These are phyloP conservation scores for Sporodiniella umbellata DNA, from an alignment of 371 early-diverging fungal species.

Conservation along the genomic window DNA sequence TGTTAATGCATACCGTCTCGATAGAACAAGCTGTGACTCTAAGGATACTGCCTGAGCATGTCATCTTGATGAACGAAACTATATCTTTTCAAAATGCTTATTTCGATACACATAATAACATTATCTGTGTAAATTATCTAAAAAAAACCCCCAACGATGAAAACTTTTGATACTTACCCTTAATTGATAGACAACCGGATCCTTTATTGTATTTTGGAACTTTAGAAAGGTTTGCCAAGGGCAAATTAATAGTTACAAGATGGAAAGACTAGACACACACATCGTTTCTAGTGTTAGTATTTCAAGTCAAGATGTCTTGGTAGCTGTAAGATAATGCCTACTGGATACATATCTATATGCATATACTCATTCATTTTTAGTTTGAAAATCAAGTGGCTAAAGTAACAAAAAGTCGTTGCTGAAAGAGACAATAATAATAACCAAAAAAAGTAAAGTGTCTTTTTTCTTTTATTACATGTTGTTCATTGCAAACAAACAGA, in stretches of 20 bases:
- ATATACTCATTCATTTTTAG: not conserved
- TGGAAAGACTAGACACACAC: conserved; percentile 76
- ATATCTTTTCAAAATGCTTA: conserved; percentile 89
- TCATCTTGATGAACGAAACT: conserved; percentile 70
- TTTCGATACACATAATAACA: conserved; percentile 84
- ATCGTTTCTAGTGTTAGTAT: conserved; percentile 56
- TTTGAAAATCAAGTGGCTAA: not conserved
- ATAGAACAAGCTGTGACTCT: conserved; percentile 63
- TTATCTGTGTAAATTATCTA: conserved; percentile 60
- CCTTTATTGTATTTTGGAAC: conserved; percentile 94
- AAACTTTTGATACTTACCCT: too few species aligned
- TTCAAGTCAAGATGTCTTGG: not conserved
- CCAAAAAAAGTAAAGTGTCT: too few species aligned
- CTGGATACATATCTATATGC: not conserved
- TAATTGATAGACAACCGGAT: conserved; percentile 60
- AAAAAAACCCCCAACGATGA: too few species aligned
- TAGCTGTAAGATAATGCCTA: not conserved
- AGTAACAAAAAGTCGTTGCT: not conserved
- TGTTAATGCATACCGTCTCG: conserved; percentile 69
- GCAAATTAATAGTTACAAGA: conserved; percentile 74
- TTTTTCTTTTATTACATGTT: too few species aligned
- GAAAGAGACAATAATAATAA: too few species aligned
- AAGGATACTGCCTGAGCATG: conserved; percentile 89
- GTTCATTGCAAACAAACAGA: too few species aligned
- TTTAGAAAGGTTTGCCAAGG: conserved; percentile 78